These are phyloP conservation scores for Craterostigma plantagineum DNA, from an alignment of 257 asterid genomes.

Conservation along the genomic window DNA sequence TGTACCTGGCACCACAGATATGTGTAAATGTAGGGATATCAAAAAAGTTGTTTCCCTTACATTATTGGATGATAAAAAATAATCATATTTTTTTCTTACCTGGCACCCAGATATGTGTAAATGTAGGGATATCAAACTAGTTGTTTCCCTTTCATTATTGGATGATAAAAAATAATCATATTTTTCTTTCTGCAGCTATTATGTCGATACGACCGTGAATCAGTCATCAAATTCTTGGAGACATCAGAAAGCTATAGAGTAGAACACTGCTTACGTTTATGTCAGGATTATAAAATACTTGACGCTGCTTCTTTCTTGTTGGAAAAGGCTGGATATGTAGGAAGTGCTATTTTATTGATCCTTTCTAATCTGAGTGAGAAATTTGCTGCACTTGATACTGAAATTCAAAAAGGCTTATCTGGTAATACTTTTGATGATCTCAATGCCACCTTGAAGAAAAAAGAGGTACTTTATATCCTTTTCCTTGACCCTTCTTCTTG, in stretches of 20 bases:
- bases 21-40: no score
- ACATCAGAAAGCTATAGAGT: conserved; percentile 91
- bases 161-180: no score
- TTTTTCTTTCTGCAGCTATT: conserved; percentile 88
- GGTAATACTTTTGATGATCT: conserved; percentile 19
- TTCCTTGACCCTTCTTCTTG: conserved; percentile 9
- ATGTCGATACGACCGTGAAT: conserved; percentile 58
- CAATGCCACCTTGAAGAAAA: conserved; percentile 32
- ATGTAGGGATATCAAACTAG: no score
- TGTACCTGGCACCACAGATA: not conserved
- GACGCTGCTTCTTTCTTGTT: conserved; percentile 94
- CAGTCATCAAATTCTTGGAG: conserved; percentile 90
- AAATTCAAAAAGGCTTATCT: conserved; percentile 28
- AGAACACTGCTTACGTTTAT: conserved; percentile 71
- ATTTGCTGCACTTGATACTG: conserved; percentile 43
- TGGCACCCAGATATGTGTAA: no score
- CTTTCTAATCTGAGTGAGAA: conserved; percentile 59
- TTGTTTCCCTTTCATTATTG: no score
- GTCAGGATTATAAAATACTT: conserved; percentile 71
- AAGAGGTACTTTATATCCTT: conserved; percentile 37
- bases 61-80: conserved; percentile 6
- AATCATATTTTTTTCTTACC: conserved; percentile 6
- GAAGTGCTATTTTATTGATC: conserved; percentile 66
- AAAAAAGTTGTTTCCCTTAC: not conserved
- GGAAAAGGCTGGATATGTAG: conserved; percentile 95